phyloP scores from a whole-genome alignment of 495 filamentous ascomycete species.

The Aspergillus conjunctus region DNA sequence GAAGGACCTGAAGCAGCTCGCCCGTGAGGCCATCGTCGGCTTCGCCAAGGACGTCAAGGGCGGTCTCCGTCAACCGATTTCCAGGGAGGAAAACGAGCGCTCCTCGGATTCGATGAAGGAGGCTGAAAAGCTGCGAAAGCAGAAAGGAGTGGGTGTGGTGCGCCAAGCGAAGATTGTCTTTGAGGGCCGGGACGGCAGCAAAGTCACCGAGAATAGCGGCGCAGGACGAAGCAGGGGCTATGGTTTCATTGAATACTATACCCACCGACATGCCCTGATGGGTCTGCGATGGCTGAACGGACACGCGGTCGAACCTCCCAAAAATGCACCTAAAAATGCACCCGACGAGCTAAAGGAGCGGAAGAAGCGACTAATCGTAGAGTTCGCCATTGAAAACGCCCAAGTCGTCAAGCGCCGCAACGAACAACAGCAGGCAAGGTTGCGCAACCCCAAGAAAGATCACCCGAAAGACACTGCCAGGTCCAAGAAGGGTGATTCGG shows the following conservation, averaged over 20 bases:
- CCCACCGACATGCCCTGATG: constrained; percentile 93
- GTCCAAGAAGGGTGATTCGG: constrained; percentile 18
- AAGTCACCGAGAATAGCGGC: constrained; percentile 70
- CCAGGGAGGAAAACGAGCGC: constrained; percentile 80
- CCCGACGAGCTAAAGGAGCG: constrained; percentile 54
- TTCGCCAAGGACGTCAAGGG: constrained; percentile 89
- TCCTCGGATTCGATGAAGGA: constrained; percentile 77
- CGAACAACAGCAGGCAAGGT: constrained; percentile 68
- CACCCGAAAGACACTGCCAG: constrained; percentile 30
- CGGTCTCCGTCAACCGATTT: constrained; percentile 70
- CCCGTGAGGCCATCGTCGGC: constrained; percentile 84
- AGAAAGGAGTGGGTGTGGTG: constrained; percentile 89
- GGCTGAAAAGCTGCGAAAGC: constrained; percentile 73
- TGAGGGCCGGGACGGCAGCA: constrained; percentile 78
- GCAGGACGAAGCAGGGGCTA: constrained; percentile 88
- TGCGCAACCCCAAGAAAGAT: constrained; percentile 32
- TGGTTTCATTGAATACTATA: constrained; percentile 96
- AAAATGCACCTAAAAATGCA: constrained; percentile 16
- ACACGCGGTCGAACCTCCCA: constrained; percentile 58
- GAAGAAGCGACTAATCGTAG: constrained; percentile 83
- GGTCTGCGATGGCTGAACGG: constrained; percentile 92
- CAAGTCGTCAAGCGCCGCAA: constrained; percentile 82
- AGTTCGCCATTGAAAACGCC: constrained; percentile 98
- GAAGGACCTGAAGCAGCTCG: constrained; percentile 89
- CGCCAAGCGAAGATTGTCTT: constrained; percentile 93